Evolutionary conservation across 139 green algal species (phyloP), one percentile per base, ranked within the genome.

Genomic region (Astrephomene gubernaculifera): DNA sequence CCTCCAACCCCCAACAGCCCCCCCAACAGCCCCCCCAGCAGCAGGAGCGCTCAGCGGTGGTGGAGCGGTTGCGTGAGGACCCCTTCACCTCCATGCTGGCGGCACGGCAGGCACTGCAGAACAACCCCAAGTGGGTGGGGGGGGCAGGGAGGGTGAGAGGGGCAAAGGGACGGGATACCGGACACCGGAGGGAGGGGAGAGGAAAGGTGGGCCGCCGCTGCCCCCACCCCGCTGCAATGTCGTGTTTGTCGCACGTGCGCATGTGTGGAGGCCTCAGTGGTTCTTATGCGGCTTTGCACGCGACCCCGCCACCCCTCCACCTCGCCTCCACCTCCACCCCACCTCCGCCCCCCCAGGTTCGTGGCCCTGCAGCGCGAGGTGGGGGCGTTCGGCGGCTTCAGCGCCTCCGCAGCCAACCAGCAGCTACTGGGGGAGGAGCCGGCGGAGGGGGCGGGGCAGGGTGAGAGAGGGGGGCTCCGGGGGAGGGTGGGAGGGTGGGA

Each of bases 341-440:
- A 12, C 12, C 49, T 17, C 49, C 49, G 17, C 49, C 49, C 49
- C 49, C 12, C 49, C 49, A 12, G 57, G 6, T 65, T 65, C 27
- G 7, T 80, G 21, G 12, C 67, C 49, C 36, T 21, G 52, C 70
- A 74, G 70, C 67, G 49, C 60, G 74, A 69, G 69, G 68, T 65
- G 54, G 81, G 70, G 2, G 57, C 63, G 70, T 27, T 91, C 7
- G 93, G 92, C 24, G 93, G 87, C 22, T 76, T 81, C 19, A 71
- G 70, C 2, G 71, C 84, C 0, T 53, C 39, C 0, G 88, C 72
- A 1, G 45, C 69, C 17, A 93, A 91, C 67, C 90, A 95, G 87
- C 88, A 94, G 87, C 83, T 94, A 63, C 87, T 95, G 19, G 83
- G 83, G 67, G 85, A 84, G 29, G 87, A 90, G 12, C 63, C 86